Base-by-base conservation (phyloP, 768 basidiomycete genomes). In the Boletellus sp. region DNA sequence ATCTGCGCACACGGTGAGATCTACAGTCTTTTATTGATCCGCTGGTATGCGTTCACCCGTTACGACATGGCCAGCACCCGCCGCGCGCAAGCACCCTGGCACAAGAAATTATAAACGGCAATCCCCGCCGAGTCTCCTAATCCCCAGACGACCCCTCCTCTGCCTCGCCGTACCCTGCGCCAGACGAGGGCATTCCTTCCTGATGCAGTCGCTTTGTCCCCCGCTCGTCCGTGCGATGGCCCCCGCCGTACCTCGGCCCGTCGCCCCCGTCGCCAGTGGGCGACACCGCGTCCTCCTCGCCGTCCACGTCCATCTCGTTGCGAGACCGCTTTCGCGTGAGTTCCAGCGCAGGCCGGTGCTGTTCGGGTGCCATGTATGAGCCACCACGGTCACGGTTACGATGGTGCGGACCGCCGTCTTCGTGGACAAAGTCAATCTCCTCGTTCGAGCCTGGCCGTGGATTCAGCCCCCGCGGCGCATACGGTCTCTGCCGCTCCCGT, bases 231-330 rank as follows among this genome's bases (percentile, higher is more conserved):
- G 69, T 59, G 40, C 70, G 64, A 59, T 73, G 67, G 40, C 60
- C 69, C 50, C 67, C 66, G 22, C 58, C 63, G 53, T 74, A 78
- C 50, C 59, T 65, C 53, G 60, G 51, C 46, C 60, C 60, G 48
- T 62, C 67, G 46, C 64, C 60, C 44, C 52, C 61, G 54, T 57
- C 60, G 42, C 57, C 64, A 20, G 53, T 61, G 52, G 58, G 66
- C 19, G 68, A 64, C 48, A 47, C 70, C 55, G 70, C 73, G 63
- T 78, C 78, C 70, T 77, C 72, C 24, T 77, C 78, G 40, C 69
- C 78, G 48, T 83, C 81, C 42, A 78, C 72, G 36, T 86, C 84
- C 81, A 84, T 81, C 47, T 85, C 84, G 43, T 77, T 76, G 51
- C 80, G 74, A 54, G 70, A 74, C 48, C 84, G 75, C 62, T 83